phyloP scores from a whole-genome alignment of 2,329 filamentous ascomycete genomes.

The Fusarium odoratissimum region DNA sequence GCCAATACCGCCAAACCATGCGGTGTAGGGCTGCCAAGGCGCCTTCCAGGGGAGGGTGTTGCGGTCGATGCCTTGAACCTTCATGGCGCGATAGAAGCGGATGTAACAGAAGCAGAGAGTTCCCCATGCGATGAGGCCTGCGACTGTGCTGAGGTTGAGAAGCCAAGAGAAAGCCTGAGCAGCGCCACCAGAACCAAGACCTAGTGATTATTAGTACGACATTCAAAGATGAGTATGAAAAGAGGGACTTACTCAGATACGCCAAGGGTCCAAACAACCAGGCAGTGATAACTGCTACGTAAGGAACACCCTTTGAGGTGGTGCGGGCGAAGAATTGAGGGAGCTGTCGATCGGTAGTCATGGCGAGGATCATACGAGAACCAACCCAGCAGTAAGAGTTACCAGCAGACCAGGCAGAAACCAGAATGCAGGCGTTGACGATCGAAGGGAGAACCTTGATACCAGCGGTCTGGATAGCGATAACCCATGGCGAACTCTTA shows the following conservation, averaged over 20 bases:
- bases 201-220: not conserved
- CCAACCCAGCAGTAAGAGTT: conserved; percentile 66
- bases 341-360: conserved; percentile 74
- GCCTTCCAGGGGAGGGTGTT: conserved; percentile 64
- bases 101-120: conserved; percentile 69
- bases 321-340: conserved; percentile 70
- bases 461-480: conserved; percentile 74
- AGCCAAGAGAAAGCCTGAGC: conserved; percentile 77
- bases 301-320: conserved; percentile 71
- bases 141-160: conserved; percentile 74
- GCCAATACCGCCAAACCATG: conserved; percentile 68
- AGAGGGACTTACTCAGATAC: conserved; percentile 71
- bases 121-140: conserved; percentile 70
- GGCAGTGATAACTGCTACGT: conserved; percentile 63
- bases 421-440: conserved; percentile 75
- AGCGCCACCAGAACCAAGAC: conserved; percentile 57
- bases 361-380: conserved; percentile 75
- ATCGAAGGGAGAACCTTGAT: conserved; percentile 73
- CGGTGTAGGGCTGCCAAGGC: conserved; percentile 70
- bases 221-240: rapidly evolving
- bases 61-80: conserved; percentile 67
- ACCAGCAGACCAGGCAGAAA: conserved; percentile 72
- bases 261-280: conserved; percentile 72
- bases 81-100: conserved; percentile 61
- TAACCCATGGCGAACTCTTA: conserved; percentile 72